Percentiles rank a stretch among this genome's conserved stretches.
phyloP scores from a whole-genome alignment of 306 rosid species.

The Astragalus glycyphyllos region DNA sequence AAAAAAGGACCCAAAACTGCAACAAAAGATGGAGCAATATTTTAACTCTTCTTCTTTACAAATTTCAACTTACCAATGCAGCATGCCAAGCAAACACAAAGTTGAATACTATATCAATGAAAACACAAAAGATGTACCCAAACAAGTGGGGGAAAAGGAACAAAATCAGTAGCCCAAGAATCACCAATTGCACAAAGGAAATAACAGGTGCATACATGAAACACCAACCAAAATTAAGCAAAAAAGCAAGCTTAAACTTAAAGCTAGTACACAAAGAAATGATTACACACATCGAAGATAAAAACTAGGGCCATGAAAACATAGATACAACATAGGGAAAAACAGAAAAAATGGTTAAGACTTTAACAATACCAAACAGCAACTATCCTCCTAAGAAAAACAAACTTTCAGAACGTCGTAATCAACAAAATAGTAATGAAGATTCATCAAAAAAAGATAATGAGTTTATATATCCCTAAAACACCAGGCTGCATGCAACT shows the following conservation, averaged over 20 bases:
- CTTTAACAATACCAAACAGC: background rate
- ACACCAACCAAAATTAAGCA: background rate
- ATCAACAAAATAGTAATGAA: background rate
- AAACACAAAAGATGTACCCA: slow-evolving; percentile 10
- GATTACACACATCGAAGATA: background rate
- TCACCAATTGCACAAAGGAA: background rate
- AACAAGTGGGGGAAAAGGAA: background rate
- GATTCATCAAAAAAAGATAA: background rate
- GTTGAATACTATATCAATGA: slow-evolving; percentile 3
- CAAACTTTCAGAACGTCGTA: background rate
- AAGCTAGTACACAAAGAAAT: slow-evolving; percentile 7
- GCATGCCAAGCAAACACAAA: slow-evolving; percentile 13
- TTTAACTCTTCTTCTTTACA: slow-evolving; percentile 14
- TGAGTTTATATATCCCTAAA: slow-evolving; percentile 14
- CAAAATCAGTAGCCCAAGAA: slow-evolving; percentile 25
- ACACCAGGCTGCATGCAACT: background rate
- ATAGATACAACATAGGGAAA: background rate
- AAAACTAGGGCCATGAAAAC: slow-evolving; percentile 3
- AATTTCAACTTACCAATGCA: slow-evolving; percentile 11
- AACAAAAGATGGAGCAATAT: slow-evolving; percentile 31
- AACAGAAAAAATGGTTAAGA: background rate
- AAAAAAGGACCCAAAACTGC: slow-evolving; percentile 90
- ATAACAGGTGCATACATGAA: background rate
- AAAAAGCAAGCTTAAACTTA: slow-evolving; percentile 18
- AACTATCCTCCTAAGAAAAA: slow-evolving; percentile 19